Base-by-base conservation (phyloP, 805 yeast species). In the Wickerhamiella vanderwaltii region DNA sequence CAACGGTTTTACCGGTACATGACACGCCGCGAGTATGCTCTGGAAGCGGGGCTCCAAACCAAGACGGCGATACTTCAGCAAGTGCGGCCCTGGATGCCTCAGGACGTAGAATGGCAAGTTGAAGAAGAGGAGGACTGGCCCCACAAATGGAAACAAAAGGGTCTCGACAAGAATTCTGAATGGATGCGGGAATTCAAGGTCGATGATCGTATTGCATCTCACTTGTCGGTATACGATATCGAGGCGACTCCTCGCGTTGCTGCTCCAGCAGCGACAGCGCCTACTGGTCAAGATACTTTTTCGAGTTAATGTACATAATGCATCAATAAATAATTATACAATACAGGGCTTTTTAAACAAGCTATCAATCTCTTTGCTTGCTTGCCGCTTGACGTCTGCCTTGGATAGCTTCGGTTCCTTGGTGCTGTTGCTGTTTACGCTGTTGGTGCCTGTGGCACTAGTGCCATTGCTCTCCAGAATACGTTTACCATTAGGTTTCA, bases 41-140 rank as follows among this genome's bases (percentile, higher is more conserved):
- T 80, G 43, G 73, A 73, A 35, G 71, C 73, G 32, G 77, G 86
- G 12, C 55, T 56, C 19, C 63, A 66, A 18, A 68, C 85, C 0
- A 68, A 73, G 11, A 69, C 74, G 0, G 67, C 74, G 4, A 69
- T 77, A 24, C 58, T 70, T 0, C 74, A 74, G 24, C 66, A 69
- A 32, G 55, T 64, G 3, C 66, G 93, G 37, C 72, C 75, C 7
- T 81, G 74, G 52, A 62, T 57, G 40, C 58, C 65, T 35, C 51
- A 52, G 3, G 76, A 74, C 43, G 55, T 61, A 13, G 60, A 61
- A 20, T 58, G 63, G 45, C 72, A 71, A 12, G 54, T 57, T 15
- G 74, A 66, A 31, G 95, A 86, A 58, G 95, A 87, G 56, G 53
- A 59, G 5, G 88, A 83, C 49, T 88, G 96, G 96, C 95, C 95